Percentiles rank a stretch among this genome's conserved stretches.
Conservation (phyloP, 306 rosid species). For the Lathyrus sativus region DNA sequence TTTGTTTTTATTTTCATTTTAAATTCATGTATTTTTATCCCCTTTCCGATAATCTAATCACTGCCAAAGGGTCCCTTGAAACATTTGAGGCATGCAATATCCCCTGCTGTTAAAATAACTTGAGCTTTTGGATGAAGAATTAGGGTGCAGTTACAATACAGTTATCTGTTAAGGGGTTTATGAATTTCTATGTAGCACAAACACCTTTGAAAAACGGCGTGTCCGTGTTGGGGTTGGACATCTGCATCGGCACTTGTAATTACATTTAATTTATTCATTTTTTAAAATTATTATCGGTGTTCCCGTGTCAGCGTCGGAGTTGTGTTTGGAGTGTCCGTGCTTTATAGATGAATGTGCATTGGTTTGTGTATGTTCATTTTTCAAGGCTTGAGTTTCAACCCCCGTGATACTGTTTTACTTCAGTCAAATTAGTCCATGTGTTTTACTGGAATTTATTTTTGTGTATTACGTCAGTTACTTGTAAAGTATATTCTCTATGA, state of each 20-base stretch:
- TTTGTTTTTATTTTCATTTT: not conserved
- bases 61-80: not conserved
- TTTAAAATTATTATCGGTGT: too few species aligned
- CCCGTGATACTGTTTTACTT: not conserved
- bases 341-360: not conserved
- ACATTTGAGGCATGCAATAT: not conserved
- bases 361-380: not conserved
- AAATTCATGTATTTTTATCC: not conserved
- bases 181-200: not conserved
- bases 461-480: not conserved
- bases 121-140: not conserved
- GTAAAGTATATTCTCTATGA: not conserved
- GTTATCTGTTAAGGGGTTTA: not conserved
- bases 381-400: not conserved
- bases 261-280: too few species aligned
- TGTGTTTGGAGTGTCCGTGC: too few species aligned
- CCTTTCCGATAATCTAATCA: not conserved
- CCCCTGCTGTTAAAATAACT: not conserved
- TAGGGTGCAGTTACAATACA: not conserved
- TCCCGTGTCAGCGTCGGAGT: too few species aligned
- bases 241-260: too few species aligned
- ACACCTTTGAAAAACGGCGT: too few species aligned
- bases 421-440: not conserved
- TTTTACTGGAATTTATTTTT: constrained; percentile 6
- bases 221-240: too few species aligned